Percentiles rank a stretch among this genome's conserved stretches.
Conservation (phyloP, 139 green algal genomes). For the Yamagishiella unicocca region DNA sequence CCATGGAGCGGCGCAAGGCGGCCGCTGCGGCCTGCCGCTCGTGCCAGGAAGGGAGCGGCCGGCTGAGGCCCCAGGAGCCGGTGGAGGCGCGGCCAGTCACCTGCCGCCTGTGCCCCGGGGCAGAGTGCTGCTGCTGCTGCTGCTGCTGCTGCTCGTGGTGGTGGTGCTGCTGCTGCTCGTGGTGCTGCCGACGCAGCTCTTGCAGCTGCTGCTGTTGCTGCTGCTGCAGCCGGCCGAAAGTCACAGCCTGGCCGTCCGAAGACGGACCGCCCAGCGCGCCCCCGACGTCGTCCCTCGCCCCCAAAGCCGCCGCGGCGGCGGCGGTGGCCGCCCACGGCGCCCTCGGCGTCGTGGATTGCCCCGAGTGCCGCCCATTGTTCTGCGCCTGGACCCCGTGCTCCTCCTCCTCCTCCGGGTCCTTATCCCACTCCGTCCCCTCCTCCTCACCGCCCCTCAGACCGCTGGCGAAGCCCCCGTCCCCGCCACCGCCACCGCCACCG, state of each 20-base stretch:
- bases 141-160: not conserved
- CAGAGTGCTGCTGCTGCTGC: not conserved
- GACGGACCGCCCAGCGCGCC: not conserved
- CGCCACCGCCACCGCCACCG: too few relatives aligned
- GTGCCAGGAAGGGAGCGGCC: not conserved
- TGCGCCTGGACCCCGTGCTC: not conserved
- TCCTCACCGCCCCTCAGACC: too few relatives aligned
- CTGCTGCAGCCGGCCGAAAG: not conserved
- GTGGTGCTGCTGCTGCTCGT: not conserved
- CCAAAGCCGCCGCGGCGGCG: not conserved
- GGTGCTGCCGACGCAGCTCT: not conserved
- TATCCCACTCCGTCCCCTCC: too few relatives aligned
- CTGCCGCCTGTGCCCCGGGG: not conserved
- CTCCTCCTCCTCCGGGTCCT: not conserved
- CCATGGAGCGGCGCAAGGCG: not conserved
- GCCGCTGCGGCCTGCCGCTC: not conserved
- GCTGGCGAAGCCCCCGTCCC: too few relatives aligned
- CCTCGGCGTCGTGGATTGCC: not conserved
- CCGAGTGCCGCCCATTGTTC: not conserved
- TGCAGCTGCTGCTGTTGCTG: not conserved
- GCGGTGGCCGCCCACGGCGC: not conserved
- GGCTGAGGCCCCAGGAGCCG: slow-evolving; percentile 1
- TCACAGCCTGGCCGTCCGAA: not conserved
- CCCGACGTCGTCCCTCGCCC: too few relatives aligned
- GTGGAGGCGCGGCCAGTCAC: slow-evolving; percentile 29